Conservation (phyloP, 768 basidiomycete species). For the Panaeolus cyanescens region DNA sequence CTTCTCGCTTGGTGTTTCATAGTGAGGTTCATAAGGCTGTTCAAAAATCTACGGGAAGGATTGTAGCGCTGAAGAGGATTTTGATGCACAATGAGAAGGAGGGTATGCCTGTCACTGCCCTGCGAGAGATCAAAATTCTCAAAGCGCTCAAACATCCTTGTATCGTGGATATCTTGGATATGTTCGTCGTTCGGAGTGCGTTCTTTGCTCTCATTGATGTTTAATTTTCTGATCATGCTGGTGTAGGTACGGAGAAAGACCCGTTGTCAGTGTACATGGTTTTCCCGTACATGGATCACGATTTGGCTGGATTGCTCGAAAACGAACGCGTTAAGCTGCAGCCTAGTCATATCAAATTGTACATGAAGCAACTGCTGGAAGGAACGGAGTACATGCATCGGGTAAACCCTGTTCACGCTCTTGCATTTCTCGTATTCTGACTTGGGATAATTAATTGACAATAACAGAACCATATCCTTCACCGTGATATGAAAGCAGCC, state of each 20-base stretch:
- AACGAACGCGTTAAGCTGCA: constrained; percentile 86
- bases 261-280: constrained; percentile 95
- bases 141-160: constrained; percentile 86
- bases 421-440: constrained; percentile 5
- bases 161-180: constrained; percentile 87
- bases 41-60: constrained; percentile 55
- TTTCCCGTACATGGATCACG: constrained; percentile 99
- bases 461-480: constrained; percentile 87
- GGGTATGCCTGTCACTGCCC: constrained; percentile 95
- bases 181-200: constrained; percentile 85
- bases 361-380: constrained; percentile 95
- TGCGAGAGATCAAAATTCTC: constrained; percentile 96
- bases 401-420: constrained; percentile 47
- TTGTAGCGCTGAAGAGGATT: constrained; percentile 91
- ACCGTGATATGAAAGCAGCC: constrained; percentile 99
- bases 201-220: constrained; percentile 10
- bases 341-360: constrained; percentile 89
- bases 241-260: constrained; percentile 62
- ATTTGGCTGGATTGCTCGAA: constrained; percentile 91
- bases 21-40: constrained; percentile 93
- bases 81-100: constrained; percentile 97
- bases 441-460: constrained; percentile 10
- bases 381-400: constrained; percentile 96
- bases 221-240: background rate
- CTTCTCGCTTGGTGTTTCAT: constrained; percentile 12